Evolutionary conservation across 2,329 filamentous ascomycete species (phyloP).

Genomic region (Paraconiothyrium sp.): DNA sequence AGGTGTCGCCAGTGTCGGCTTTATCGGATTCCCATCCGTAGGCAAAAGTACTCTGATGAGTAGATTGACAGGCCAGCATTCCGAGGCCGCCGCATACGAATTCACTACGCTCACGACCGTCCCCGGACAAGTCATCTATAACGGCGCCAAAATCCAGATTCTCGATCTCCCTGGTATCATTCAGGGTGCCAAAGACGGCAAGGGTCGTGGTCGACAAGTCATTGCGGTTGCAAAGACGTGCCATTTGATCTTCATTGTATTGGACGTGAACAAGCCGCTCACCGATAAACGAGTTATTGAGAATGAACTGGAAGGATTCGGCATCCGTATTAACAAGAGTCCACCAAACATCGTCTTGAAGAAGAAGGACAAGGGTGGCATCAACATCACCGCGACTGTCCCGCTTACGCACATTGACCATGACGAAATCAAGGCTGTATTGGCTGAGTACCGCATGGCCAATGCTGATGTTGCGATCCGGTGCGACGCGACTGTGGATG

Average conservation of each 20-base stretch:
- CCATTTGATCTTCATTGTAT: conserved; percentile 97
- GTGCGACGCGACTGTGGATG: conserved; percentile 96
- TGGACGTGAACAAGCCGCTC: conserved; percentile 97
- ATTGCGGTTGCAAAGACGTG: conserved; percentile 99
- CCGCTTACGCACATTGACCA: conserved; percentile 91
- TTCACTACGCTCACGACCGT: conserved; percentile 99
- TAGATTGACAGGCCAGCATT: conserved; percentile 92
- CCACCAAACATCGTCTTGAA: conserved; percentile 99
- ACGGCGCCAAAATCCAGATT: conserved; percentile 97
- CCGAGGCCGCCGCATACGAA: conserved; percentile 96
- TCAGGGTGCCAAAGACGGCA: conserved; percentile 96
- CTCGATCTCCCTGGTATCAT: conserved; percentile 99
- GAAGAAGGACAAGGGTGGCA: conserved; percentile 98
- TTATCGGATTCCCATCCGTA: conserved; percentile 98
- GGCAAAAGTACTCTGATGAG: conserved; percentile 99
- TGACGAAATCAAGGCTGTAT: conserved; percentile 97
- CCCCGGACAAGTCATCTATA: conserved; percentile 94
- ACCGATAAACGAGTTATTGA: conserved; percentile 98
- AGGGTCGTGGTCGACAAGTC: conserved; percentile 96
- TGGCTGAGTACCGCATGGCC: conserved; percentile 95
- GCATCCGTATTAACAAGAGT: conserved; percentile 95
- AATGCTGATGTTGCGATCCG: conserved; percentile 97
- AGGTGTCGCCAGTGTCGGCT: conserved; percentile 95
- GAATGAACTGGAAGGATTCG: conserved; percentile 93
- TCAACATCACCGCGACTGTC: conserved; percentile 95